Conservation (phyloP, 2,329 filamentous ascomycete genomes). For the Alternaria consortialis region DNA sequence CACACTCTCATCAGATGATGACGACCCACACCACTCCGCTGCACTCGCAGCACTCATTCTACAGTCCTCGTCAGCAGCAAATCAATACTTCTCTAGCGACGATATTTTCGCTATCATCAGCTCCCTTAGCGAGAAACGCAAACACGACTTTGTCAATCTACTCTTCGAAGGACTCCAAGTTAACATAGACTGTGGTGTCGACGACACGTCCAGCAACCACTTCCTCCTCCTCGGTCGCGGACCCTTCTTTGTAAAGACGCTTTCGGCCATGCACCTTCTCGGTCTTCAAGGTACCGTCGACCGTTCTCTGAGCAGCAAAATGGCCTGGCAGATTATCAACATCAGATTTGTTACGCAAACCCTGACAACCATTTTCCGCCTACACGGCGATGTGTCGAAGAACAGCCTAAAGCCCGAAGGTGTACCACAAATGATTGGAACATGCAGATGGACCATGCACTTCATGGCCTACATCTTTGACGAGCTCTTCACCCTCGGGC, state of each 20-base stretch:
- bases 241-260: slow-evolving; percentile 77
- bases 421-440: slow-evolving; percentile 63
- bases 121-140: slow-evolving; percentile 38
- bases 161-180: slow-evolving; percentile 60
- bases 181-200: slow-evolving; percentile 82
- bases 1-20: slow-evolving; percentile 41
- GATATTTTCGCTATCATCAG: slow-evolving; percentile 57
- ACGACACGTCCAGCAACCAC: slow-evolving; percentile 66
- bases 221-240: slow-evolving; percentile 55
- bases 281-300: slow-evolving; percentile 58
- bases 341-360: slow-evolving; percentile 72
- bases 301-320: slow-evolving; percentile 74
- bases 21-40: slow-evolving; percentile 47
- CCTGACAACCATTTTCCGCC: slow-evolving; percentile 65
- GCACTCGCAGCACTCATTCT: slow-evolving; percentile 54
- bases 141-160: slow-evolving; percentile 67
- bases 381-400: slow-evolving; percentile 60
- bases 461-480: slow-evolving; percentile 66
- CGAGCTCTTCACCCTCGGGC: slow-evolving; percentile 54
- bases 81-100: slow-evolving; percentile 58
- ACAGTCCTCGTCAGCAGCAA: slow-evolving; percentile 54
- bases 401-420: slow-evolving; percentile 47
- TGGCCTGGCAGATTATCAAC: slow-evolving; percentile 78
- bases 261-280: slow-evolving; percentile 81
- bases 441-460: slow-evolving; percentile 81